These are phyloP conservation scores for Diplodia intermedia DNA, from an alignment of 2,329 filamentous ascomycete genomes.

Conservation along the genomic window DNA sequence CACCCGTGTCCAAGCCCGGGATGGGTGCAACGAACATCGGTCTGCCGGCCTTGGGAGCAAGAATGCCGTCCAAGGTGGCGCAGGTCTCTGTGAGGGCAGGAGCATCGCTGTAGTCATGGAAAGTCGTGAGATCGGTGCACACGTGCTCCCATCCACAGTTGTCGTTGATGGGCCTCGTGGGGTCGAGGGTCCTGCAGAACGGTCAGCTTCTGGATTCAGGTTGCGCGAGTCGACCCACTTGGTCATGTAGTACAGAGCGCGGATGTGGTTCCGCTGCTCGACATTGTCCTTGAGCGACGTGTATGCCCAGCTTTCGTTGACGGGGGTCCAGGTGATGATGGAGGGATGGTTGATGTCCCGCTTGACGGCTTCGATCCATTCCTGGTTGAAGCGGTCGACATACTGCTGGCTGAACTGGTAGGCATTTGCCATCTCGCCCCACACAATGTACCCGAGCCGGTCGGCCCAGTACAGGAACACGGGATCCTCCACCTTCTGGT, in stretches of 20 bases:
- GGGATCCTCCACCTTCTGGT: conserved; percentile 70
- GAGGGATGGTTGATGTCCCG: conserved; percentile 71
- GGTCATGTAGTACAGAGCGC: conserved; percentile 68
- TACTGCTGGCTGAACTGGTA: conserved; percentile 68
- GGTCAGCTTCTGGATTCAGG: background rate
- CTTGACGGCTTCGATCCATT: conserved; percentile 69
- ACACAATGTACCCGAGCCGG: conserved; percentile 66
- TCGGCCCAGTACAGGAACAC: conserved; percentile 68
- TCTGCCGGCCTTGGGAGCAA: conserved; percentile 60
- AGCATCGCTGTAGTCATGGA: conserved; percentile 71
- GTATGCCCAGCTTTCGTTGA: conserved; percentile 71
- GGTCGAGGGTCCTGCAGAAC: conserved; percentile 59
- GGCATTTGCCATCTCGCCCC: conserved; percentile 70
- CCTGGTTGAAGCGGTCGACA: conserved; percentile 65
- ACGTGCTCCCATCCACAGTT: conserved; percentile 77
- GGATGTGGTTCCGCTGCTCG: conserved; percentile 69
- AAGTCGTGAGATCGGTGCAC: conserved; percentile 68
- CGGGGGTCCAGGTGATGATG: conserved; percentile 70
- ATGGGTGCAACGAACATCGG: conserved; percentile 63
- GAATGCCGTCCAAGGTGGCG: conserved; percentile 60
- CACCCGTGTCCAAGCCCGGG: conserved; percentile 55
- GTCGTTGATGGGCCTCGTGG: conserved; percentile 70
- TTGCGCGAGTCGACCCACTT: conserved; percentile 54
- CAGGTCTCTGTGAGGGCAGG: conserved; percentile 64
- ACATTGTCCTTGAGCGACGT: conserved; percentile 62